Base-by-base conservation (phyloP, 2,329 filamentous ascomycete species). In the Zalaria obscura region DNA sequence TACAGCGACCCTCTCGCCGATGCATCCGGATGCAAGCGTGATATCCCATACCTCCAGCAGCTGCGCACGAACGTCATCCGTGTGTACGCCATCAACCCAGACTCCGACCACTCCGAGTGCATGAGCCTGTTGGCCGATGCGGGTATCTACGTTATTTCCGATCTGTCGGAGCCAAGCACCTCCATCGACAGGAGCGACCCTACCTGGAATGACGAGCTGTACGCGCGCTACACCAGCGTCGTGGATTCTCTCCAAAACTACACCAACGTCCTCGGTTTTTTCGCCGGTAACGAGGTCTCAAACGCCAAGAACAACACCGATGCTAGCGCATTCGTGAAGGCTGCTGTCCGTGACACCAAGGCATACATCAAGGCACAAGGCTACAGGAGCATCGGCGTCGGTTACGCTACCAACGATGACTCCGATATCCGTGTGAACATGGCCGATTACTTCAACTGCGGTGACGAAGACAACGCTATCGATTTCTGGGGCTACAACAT, bases 401-500 rank as follows among this genome's bases (percentile, higher is more conserved):
- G 91, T 44, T 98, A 98, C 59, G 91, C 91, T 50, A 91, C 91
- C 64, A 91, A 93, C 64, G 91, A 96, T 53, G 88, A 95, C 62
- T 73, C 78, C 34, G 72, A 76, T 25, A 93, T 94, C 53, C 84
- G 91, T 62, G 72, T 72, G 50, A 70, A 86, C 55, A 77, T 96
- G 57, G 84, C 86, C 52, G 69, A 86, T 59, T 98, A 93, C 75
- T 95, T 98, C 69, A 88, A 94, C 73, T 98, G 91, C 59, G 84
- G 88, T 46, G 63, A 76, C 46, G 59, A 69, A 29, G 66, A 69
- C 5, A 64, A 66, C 56, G 63, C 82, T 46, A 94, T 96, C 50
- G 91, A 98, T 66, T 96, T 93, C 72, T 98, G 88, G 84, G 91
- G 91, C 45, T 96, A 96, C 80, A 98, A 98, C 73, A 94, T 96